A percentile compares a stretch with the other conserved stretches of the same genome.
These are phyloP conservation scores for Volvox reticuliferus DNA, from an alignment of 139 green algal species.

Conservation along the genomic window DNA sequence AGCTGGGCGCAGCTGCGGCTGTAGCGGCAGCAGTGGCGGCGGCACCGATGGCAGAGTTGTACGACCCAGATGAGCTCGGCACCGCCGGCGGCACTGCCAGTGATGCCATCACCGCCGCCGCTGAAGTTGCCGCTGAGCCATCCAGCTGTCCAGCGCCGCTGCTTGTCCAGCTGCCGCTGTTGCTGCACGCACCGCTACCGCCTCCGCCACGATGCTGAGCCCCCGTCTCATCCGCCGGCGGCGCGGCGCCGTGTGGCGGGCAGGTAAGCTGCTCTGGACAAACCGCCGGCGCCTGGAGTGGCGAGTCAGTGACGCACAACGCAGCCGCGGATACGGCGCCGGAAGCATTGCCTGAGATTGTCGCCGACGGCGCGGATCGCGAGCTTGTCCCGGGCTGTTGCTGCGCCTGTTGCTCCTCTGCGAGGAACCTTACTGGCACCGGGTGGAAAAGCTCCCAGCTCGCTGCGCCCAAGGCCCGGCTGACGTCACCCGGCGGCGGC, in stretches of 20 bases:
- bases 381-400: background rate
- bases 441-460: background rate
- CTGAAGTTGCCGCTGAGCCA: background rate
- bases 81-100: background rate
- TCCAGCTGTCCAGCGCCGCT: background rate
- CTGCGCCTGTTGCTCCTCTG: background rate
- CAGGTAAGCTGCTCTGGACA: background rate
- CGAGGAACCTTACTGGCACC: background rate
- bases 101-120: background rate
- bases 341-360: background rate
- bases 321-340: background rate
- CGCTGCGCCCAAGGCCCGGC: background rate
- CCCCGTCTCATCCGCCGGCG: too few species aligned
- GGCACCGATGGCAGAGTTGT: background rate
- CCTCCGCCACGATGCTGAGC: background rate
- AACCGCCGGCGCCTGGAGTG: background rate
- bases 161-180: background rate
- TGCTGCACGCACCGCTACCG: background rate
- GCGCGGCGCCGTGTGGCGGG: background rate
- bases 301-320: background rate
- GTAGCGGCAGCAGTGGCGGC: background rate
- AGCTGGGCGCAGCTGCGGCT: background rate
- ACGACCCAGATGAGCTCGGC: background rate
- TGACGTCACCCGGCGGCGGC: conserved; percentile 5
- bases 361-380: background rate